Conservation (phyloP, 345 rosid genomes). For the Erodium maritimum region DNA sequence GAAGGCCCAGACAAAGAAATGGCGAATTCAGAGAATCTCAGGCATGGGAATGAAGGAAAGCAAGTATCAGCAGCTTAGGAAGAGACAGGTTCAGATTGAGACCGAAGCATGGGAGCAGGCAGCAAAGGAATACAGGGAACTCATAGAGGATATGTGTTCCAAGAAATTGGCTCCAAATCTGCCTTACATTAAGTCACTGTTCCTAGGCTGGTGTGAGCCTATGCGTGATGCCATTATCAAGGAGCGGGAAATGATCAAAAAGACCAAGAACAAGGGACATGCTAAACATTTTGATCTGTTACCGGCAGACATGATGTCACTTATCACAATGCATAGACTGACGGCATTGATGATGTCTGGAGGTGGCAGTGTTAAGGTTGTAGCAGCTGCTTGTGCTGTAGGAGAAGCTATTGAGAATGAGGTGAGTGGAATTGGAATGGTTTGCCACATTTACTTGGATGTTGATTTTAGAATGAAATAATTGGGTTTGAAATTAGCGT, state of each 20-base stretch:
- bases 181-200: constrained; percentile 82
- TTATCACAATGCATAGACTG: constrained; percentile 91
- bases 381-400: constrained; percentile 57
- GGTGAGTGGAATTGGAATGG: constrained; percentile 28
- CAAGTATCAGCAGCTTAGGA: constrained; percentile 36
- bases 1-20: constrained; percentile 22
- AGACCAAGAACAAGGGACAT: constrained; percentile 44
- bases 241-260: constrained; percentile 55
- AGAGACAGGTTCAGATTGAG: constrained; percentile 84
- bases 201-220: constrained; percentile 98
- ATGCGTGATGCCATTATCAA: constrained; percentile 49
- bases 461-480: not conserved
- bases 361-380: constrained; percentile 62
- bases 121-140: constrained; percentile 71
- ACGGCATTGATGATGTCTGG: constrained; percentile 68
- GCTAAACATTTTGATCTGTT: constrained; percentile 53
- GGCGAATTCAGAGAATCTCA: constrained; percentile 12
- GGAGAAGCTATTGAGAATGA: constrained; percentile 97
- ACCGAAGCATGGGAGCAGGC: constrained; percentile 93
- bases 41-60: constrained; percentile 23
- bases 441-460: not conserved
- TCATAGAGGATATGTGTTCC: constrained; percentile 81
- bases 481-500: too few species aligned
- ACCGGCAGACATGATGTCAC: constrained; percentile 85
- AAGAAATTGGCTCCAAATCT: constrained; percentile 84